Conservation (phyloP, 768 basidiomycete genomes). For the Grammothele lineata region DNA sequence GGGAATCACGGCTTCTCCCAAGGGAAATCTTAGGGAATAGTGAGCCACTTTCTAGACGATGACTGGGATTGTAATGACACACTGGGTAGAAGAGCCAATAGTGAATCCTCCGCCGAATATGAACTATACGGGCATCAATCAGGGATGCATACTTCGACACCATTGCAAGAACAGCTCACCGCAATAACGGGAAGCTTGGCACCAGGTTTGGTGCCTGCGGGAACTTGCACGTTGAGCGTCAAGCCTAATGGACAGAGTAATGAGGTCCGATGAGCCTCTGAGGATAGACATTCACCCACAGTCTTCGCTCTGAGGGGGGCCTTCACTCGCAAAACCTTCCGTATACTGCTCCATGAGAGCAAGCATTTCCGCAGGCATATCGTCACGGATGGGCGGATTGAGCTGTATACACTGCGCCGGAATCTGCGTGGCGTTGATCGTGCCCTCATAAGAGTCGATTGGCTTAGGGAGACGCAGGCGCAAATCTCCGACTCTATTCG, state of each 20-base stretch:
- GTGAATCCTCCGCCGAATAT: neutral
- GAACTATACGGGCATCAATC: neutral
- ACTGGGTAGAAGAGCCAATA: neutral
- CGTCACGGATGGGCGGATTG: neutral
- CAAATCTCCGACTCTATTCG: neutral
- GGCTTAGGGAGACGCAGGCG: neutral
- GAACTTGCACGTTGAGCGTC: neutral
- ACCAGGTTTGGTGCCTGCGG: neutral
- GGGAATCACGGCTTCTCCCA: neutral
- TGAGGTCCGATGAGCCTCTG: constrained; percentile 18
- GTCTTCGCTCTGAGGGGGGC: constrained; percentile 2
- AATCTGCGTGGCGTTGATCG: neutral
- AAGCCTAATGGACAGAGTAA: constrained; percentile 26
- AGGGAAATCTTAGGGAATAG: neutral
- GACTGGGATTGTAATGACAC: too few species aligned
- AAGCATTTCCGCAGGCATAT: neutral
- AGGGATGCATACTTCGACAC: neutral
- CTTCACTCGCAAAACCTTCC: neutral
- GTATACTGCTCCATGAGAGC: neutral
- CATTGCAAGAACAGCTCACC: neutral
- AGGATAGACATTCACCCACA: neutral
- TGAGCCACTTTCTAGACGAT: too few species aligned
- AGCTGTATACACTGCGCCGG: neutral
- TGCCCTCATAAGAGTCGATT: neutral
- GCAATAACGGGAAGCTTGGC: neutral